Evolutionary conservation across 129 eudicot genomes (phyloP).

Genomic region (Artemisia annua): DNA sequence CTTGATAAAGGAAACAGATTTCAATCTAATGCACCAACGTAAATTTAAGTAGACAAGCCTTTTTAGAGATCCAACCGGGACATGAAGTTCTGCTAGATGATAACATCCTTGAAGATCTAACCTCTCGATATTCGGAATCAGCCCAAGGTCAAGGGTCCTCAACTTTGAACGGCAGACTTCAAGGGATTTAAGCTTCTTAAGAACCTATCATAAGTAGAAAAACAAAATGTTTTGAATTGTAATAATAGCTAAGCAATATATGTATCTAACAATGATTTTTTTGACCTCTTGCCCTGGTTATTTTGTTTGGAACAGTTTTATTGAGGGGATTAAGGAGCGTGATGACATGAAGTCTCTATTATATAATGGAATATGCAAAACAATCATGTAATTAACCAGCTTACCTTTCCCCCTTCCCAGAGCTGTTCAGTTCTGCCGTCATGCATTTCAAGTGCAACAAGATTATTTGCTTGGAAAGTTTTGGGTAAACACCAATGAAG

Average conservation of each 20-base stretch:
- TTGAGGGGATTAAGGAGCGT: too few species aligned
- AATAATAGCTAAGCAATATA: neutral
- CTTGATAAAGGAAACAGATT: neutral
- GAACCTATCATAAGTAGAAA: neutral
- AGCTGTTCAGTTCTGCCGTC: neutral
- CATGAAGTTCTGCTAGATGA: neutral
- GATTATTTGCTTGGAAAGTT: neutral
- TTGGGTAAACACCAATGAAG: conserved; percentile 2
- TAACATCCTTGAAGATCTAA: neutral
- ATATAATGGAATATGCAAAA: too few species aligned
- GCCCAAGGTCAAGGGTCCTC: conserved; percentile 10
- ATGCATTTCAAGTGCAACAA: conserved; percentile 8
- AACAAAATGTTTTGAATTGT: neutral
- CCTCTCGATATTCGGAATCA: conserved; percentile 4
- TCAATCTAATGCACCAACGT: neutral
- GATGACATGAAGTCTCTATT: too few species aligned
- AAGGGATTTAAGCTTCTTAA: conserved; percentile 2
- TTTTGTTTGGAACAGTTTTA: too few species aligned
- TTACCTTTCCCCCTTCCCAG: conserved; percentile 15
- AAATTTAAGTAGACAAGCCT: neutral
- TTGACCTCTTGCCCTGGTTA: too few species aligned
- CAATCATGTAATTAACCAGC: neutral
- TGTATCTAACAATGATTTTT: too few species aligned
- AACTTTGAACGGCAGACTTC: neutral
- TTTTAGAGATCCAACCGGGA: neutral